A percentile compares a stretch with the other conserved stretches of the same genome.
phyloP scores from a whole-genome alignment of 192 early-diverging fungal genomes.

The Physocladia obscura region DNA sequence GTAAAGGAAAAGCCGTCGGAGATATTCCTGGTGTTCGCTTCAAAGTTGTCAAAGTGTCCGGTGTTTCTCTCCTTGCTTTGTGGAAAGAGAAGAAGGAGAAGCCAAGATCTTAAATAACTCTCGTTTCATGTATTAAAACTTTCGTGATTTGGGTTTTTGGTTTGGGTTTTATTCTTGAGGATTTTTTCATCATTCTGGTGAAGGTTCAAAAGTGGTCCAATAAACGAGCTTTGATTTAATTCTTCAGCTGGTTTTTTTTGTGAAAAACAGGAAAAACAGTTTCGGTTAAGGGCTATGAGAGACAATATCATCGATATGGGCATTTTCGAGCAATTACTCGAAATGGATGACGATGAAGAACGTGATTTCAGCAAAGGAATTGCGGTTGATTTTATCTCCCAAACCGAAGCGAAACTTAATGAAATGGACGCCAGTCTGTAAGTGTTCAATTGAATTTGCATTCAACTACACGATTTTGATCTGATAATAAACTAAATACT shows the following conservation, averaged over 20 bases:
- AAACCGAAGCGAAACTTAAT: slow-evolving; percentile 75
- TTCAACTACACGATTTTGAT: too few relatives aligned
- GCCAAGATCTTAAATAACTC: slow-evolving; percentile 69
- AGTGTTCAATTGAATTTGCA: too few relatives aligned
- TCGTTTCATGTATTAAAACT: neutral
- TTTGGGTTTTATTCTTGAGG: neutral
- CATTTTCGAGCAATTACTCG: slow-evolving; percentile 85
- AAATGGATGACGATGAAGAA: slow-evolving; percentile 87
- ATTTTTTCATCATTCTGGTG: too few relatives aligned
- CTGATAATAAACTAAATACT: neutral
- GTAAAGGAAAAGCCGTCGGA: slow-evolving; percentile 98
- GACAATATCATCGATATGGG: slow-evolving; percentile 74
- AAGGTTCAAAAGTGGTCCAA: neutral
- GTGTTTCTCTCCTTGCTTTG: slow-evolving; percentile 97
- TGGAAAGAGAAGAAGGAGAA: slow-evolving; percentile 99
- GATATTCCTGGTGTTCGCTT: slow-evolving; percentile 99
- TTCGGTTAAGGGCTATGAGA: neutral
- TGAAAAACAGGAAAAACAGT: neutral
- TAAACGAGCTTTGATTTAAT: neutral
- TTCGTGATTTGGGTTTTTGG: too few relatives aligned
- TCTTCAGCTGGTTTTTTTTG: neutral
- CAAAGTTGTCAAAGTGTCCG: slow-evolving; percentile 99
- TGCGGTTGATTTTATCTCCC: slow-evolving; percentile 79
- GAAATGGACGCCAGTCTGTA: slow-evolving; percentile 72
- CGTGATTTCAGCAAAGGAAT: slow-evolving; percentile 74